Conservation (phyloP, 208 protist species). For the Vickermania spadyakhi region DNA sequence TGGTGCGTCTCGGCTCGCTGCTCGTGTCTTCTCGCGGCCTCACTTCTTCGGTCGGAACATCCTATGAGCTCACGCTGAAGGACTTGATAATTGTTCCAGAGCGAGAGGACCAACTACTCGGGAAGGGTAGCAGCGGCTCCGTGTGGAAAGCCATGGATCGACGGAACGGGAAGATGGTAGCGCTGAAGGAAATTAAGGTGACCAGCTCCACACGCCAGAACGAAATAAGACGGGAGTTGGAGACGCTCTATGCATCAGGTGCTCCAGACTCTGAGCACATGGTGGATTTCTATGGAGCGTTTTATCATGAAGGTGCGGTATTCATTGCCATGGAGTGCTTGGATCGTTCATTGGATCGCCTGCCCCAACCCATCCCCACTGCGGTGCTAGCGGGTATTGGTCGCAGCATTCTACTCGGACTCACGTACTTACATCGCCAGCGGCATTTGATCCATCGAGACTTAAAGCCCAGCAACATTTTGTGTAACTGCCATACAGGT, state of each 20-base stretch:
- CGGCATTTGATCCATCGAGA: constrained; percentile 94
- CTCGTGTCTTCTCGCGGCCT: constrained; percentile 70
- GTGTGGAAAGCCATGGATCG: constrained; percentile 56
- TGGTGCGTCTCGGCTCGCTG: constrained; percentile 60
- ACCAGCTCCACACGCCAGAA: constrained; percentile 56
- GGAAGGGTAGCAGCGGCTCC: constrained; percentile 74
- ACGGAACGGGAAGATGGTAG: constrained; percentile 40
- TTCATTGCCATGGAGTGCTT: constrained; percentile 90
- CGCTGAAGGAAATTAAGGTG: constrained; percentile 86
- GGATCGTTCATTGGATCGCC: constrained; percentile 77
- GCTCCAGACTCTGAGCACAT: constrained; percentile 21
- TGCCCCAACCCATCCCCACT: constrained; percentile 41
- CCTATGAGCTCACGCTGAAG: constrained; percentile 64
- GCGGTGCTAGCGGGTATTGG: constrained; percentile 53
- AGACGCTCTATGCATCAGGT: constrained; percentile 58
- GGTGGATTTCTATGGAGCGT: constrained; percentile 87
- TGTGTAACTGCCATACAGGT: constrained; percentile 80
- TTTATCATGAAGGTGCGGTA: constrained; percentile 74
- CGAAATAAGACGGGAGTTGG: constrained; percentile 78
- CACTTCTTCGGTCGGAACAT: constrained; percentile 31
- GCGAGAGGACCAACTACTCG: constrained; percentile 49
- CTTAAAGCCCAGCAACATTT: constrained; percentile 97
- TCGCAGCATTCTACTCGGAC: constrained; percentile 69
- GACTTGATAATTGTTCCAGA: constrained; percentile 53
- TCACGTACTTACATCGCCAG: constrained; percentile 82